Conservation (phyloP, 2,329 filamentous ascomycete genomes). For the Dendryphion nanum region DNA sequence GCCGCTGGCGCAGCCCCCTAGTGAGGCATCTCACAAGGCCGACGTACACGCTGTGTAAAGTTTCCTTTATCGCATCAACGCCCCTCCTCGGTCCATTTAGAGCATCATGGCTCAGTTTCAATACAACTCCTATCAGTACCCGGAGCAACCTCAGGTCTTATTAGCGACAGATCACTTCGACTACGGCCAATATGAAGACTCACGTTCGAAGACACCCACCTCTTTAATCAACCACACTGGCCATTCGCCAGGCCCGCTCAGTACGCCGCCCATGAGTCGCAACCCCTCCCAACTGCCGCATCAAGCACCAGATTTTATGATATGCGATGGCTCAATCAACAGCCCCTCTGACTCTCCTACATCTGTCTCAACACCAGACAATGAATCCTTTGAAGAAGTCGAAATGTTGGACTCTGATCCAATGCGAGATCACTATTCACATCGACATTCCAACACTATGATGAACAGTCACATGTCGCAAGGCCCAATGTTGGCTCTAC, state of each 20-base stretch:
- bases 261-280: slow-evolving; percentile 33
- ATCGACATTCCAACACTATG: slow-evolving; percentile 22
- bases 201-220: slow-evolving; percentile 33
- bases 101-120: slow-evolving; percentile 28
- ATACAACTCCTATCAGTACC: slow-evolving; percentile 18
- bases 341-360: slow-evolving; percentile 36
- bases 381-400: slow-evolving; percentile 32
- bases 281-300: slow-evolving; percentile 31
- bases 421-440: slow-evolving; percentile 23
- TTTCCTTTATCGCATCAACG: slow-evolving; percentile 18
- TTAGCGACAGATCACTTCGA: slow-evolving; percentile 12
- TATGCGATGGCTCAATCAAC: slow-evolving; percentile 24
- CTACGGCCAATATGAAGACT: slow-evolving; percentile 22
- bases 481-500: slow-evolving; percentile 19
- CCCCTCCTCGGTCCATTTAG: slow-evolving; percentile 16
- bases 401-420: slow-evolving; percentile 26
- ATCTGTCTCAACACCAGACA: slow-evolving; percentile 35
- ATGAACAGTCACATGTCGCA: slow-evolving; percentile 27
- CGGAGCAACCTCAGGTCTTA: slow-evolving; percentile 20
- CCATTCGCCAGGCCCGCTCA: slow-evolving; percentile 32
- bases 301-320: slow-evolving; percentile 25
- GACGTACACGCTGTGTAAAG: slow-evolving; percentile 26
- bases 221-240: slow-evolving; percentile 35
- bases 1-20: slow-evolving; percentile 19
- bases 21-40: slow-evolving; percentile 26